phyloP scores from a whole-genome alignment of 2,329 filamentous ascomycete species.

The Cladosporium colombiae region DNA sequence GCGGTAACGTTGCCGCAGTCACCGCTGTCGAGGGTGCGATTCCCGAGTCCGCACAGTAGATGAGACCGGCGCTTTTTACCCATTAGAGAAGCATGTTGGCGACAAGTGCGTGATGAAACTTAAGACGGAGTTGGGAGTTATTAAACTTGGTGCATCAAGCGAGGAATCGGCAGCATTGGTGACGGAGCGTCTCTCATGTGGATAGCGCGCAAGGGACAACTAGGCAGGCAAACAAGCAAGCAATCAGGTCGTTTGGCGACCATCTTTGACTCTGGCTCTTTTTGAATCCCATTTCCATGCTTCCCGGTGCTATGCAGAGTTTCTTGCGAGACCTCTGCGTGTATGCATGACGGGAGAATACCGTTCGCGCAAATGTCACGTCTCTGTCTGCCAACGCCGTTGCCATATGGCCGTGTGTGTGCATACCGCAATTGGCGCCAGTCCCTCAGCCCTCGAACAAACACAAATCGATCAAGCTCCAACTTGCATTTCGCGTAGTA shows the following conservation, averaged over 20 bases:
- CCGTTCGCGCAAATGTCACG: too few relatives aligned
- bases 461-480: not conserved
- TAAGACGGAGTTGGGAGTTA: not conserved
- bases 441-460: not conserved
- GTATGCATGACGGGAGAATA: not conserved
- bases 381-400: too few relatives aligned
- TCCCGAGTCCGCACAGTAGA: constrained; percentile 25
- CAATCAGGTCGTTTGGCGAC: not conserved
- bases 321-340: not conserved
- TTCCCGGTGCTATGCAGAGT: not conserved
- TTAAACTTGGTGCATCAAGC: not conserved
- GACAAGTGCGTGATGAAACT: not conserved
- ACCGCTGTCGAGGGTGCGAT: constrained; percentile 33
- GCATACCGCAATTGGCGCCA: not conserved
- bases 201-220: not conserved
- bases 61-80: not conserved
- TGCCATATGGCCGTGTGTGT: not conserved
- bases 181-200: not conserved
- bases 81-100: not conserved
- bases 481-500: not conserved
- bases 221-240: not conserved
- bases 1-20: constrained; percentile 33
- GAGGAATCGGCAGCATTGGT: not conserved
- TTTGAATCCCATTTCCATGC: not conserved
- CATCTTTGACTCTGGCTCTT: not conserved